Conservation (phyloP, 1,139 yeast genomes). For the Meyerozyma carpophila region DNA sequence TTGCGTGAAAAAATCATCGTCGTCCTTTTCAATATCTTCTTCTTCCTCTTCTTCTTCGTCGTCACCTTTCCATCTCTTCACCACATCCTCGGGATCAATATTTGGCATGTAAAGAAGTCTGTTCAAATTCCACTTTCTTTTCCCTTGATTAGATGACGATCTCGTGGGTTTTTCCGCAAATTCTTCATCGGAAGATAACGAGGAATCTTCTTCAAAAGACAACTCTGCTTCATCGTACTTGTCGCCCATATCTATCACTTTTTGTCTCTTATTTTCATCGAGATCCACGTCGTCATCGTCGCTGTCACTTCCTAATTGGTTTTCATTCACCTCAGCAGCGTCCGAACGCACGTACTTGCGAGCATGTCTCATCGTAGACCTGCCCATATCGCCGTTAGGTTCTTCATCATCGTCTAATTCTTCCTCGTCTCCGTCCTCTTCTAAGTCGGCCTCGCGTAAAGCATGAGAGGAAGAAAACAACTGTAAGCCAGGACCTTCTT, state of each 20-base stretch:
- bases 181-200: slow-evolving; percentile 40
- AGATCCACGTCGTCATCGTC: slow-evolving; percentile 29
- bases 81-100: slow-evolving; percentile 68
- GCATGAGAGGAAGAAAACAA: slow-evolving; percentile 59
- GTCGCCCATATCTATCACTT: slow-evolving; percentile 41
- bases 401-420: slow-evolving; percentile 25
- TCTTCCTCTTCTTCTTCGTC: slow-evolving; percentile 44
- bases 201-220: slow-evolving; percentile 45
- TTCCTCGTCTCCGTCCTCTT: slow-evolving; percentile 24
- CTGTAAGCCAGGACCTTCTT: slow-evolving; percentile 67
- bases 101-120: slow-evolving; percentile 76
- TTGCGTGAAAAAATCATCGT: slow-evolving; percentile 55
- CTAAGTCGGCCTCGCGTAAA: slow-evolving; percentile 34
- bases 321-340: slow-evolving; percentile 33
- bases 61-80: slow-evolving; percentile 63
- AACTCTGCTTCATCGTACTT: slow-evolving; percentile 43
- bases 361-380: slow-evolving; percentile 56
- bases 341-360: slow-evolving; percentile 48
- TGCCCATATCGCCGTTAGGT: slow-evolving; percentile 42
- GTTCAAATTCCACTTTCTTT: slow-evolving; percentile 71
- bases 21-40: slow-evolving; percentile 39
- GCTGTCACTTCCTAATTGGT: slow-evolving; percentile 30
- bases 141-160: slow-evolving; percentile 32
- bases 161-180: slow-evolving; percentile 31
- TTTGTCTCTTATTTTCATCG: slow-evolving; percentile 24